These are phyloP conservation scores for Funneliformis geosporum DNA, from an alignment of 192 early-diverging fungal genomes.

Conservation along the genomic window DNA sequence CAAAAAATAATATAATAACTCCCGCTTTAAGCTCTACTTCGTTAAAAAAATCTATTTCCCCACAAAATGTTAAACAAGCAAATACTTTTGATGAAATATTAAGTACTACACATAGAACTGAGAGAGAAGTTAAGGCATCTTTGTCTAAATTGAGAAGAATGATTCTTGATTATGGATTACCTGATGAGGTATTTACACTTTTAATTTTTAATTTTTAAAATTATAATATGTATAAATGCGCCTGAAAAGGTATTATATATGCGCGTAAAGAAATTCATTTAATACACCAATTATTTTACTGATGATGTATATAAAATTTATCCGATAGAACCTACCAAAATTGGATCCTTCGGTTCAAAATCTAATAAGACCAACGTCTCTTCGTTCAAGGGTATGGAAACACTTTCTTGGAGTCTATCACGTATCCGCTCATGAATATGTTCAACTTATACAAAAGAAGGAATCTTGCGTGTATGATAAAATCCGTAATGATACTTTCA, in stretches of 20 bases:
- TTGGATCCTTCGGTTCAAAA: constrained; percentile 18
- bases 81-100: constrained; percentile 50
- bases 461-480: constrained; percentile 75
- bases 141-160: constrained; percentile 56
- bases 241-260: neutral
- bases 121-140: constrained; percentile 55
- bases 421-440: constrained; percentile 71
- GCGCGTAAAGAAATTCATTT: too few relatives aligned
- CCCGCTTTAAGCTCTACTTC: neutral
- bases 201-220: neutral
- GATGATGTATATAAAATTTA: too few relatives aligned
- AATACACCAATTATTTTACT: neutral
- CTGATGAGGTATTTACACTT: constrained; percentile 46
- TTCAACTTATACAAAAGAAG: constrained; percentile 67
- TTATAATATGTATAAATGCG: neutral
- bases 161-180: constrained; percentile 64
- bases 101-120: constrained; percentile 51
- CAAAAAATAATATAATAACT: neutral
- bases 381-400: constrained; percentile 74
- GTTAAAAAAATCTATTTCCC: neutral
- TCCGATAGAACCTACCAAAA: constrained; percentile 23
- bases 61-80: neutral
- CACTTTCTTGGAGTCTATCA: constrained; percentile 70
- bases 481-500: constrained; percentile 89
- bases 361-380: constrained; percentile 32